A percentile compares a stretch with the other conserved stretches of the same genome.
Conservation (phyloP, 768 basidiomycete genomes). For the Serendipita sp. region DNA sequence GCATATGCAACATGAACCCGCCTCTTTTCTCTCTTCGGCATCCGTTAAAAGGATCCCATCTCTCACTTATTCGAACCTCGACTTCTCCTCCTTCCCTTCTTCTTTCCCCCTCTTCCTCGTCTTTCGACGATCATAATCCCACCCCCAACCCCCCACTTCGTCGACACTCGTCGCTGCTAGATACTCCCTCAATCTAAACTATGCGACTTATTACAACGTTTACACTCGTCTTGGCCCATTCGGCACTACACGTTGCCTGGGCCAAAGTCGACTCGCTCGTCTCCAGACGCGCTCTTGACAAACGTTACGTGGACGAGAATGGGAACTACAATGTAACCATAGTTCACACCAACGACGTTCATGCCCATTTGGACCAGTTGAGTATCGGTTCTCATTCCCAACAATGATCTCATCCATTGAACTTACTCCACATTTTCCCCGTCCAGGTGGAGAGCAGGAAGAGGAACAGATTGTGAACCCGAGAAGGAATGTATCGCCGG, state of each 20-base stretch:
- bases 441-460: not conserved
- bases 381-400: conserved; percentile 11
- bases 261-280: conserved; percentile 7
- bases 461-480: conserved; percentile 22
- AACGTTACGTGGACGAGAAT: conserved; percentile 4
- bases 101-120: no score
- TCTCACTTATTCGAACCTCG: no score
- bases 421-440: not conserved
- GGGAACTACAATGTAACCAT: conserved; percentile 17
- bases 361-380: conserved; percentile 25
- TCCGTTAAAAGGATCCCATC: no score
- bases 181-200: no score
- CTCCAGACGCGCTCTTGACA: conserved; percentile 5
- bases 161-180: no score
- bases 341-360: conserved; percentile 30
- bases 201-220: no score
- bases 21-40: no score
- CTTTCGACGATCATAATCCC: no score
- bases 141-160: no score
- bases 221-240: no score
- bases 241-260: not conserved
- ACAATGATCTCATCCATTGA: conserved; percentile 12
- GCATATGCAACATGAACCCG: no score
- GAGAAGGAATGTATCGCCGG: conserved; percentile 26
- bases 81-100: no score